Evolutionary conservation across 331 rosid species (phyloP), one percentile per base, ranked within the genome.

Genomic region (Acacia concinna): DNA sequence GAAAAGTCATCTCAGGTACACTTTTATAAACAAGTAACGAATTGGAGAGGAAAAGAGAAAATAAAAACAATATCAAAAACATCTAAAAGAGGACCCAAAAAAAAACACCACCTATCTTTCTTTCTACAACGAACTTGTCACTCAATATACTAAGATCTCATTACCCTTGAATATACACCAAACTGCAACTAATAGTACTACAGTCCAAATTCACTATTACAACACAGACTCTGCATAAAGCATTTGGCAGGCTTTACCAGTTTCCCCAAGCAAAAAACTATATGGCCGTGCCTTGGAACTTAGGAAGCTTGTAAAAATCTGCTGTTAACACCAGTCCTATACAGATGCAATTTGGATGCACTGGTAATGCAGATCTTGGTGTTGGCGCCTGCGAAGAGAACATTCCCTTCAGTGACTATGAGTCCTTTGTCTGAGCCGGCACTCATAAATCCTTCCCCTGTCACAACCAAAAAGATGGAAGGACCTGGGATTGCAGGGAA

Each of bases 401-500:
- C 94, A 78, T 87, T 90, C 40, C 99, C 99, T 88, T 93, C 90
- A 17, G 85, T 76, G 43, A 90, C 75, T 70, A 28, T 68, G 14
- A 83, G 88, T 6, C 81, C 94, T 60, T 74, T 34, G 6, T 69
- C 59, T 52, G 87, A 70, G 41, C 79, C 88, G 30, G 89, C 17
- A 28, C 76, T 68, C 79, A 91, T 77, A n/a, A 67, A 80, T 80
- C 98, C 99, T 81, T 91, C 81, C 34, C 99, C 99, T 28, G 17
- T 57, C 1, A 87, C 83, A 82, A 91, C 88, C 76, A 96, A 57
- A 68, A 88, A 91, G 68, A 96, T 86, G 28, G 98, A 93, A 49
- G 99, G 97, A 60, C 99, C 99, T 12, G 86, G 91, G 34, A 87
- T 81, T 18, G 91, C 86, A 9, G 94, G 92, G 70, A 96, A 90